Conservation (phyloP, 2,329 filamentous ascomycete species). For the Didymella arachidicola region DNA sequence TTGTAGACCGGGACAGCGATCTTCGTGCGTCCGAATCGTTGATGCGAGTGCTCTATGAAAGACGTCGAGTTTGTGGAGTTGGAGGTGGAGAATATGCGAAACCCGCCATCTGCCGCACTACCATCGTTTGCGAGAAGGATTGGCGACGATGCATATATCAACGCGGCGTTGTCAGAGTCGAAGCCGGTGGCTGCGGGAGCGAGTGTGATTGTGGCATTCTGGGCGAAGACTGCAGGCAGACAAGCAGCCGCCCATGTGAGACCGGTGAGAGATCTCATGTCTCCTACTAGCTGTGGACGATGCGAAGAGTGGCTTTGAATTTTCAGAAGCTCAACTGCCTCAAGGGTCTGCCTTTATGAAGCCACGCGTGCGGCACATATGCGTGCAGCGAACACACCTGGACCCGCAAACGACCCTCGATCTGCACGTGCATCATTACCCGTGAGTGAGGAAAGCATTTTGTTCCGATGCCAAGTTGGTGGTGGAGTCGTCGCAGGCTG, state of each 20-base stretch:
- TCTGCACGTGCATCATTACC: conserved; percentile 3
- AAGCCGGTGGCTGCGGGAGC: conserved; percentile 35
- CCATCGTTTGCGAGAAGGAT: conserved; percentile 39
- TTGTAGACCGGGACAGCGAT: conserved; percentile 36
- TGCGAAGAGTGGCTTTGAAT: background rate
- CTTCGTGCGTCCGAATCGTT: conserved; percentile 40
- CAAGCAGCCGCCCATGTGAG: conserved; percentile 20
- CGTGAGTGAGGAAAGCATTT: conserved; percentile 6
- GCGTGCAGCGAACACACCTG: background rate
- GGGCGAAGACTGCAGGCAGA: conserved; percentile 18
- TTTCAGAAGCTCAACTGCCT: too few species aligned
- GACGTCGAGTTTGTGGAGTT: conserved; percentile 20
- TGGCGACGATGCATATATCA: conserved; percentile 34
- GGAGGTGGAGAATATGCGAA: conserved; percentile 28
- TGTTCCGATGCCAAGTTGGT: conserved; percentile 10
- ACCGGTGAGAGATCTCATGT: conserved; percentile 6
- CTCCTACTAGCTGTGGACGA: background rate
- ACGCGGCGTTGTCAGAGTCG: conserved; percentile 40
- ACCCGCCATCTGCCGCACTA: conserved; percentile 41
- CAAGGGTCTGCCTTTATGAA: background rate
- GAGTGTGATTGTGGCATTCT: conserved; percentile 32
- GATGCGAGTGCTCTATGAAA: conserved; percentile 28
- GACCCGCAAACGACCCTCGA: background rate
- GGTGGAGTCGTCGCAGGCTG: conserved; percentile 3
- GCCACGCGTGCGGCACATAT: background rate